These are phyloP conservation scores for Bifiguratus adelaidae DNA, from an alignment of 192 early-diverging fungal genomes.

Conservation along the genomic window DNA sequence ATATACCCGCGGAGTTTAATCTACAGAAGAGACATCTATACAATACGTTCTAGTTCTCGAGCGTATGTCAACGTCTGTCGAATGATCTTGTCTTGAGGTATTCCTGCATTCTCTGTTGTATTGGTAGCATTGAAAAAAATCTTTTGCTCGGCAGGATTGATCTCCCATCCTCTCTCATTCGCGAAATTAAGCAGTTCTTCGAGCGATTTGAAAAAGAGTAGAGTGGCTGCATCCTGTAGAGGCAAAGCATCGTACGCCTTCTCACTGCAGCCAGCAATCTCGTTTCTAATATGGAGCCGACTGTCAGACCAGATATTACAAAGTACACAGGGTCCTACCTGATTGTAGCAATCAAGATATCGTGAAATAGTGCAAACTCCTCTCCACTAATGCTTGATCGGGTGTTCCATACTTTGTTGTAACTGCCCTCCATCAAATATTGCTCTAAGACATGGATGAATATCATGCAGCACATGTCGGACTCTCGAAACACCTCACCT, in stretches of 20 bases:
- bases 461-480: not conserved
- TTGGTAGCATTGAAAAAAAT: conserved; percentile 70
- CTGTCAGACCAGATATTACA: conserved; percentile 9
- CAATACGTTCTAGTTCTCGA: conserved; percentile 92
- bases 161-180: conserved; percentile 75
- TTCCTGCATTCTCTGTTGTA: conserved; percentile 49
- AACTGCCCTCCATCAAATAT: conserved; percentile 95
- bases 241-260: conserved; percentile 85
- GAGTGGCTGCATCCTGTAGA: conserved; percentile 79
- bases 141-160: conserved; percentile 68
- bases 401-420: conserved; percentile 94
- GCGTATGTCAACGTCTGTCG: conserved; percentile 82
- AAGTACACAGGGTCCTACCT: conserved; percentile 38
- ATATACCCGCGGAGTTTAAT: too few species aligned
- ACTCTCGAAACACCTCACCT: conserved; percentile 3
- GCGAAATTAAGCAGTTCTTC: conserved; percentile 82
- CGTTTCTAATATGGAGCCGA: conserved; percentile 51
- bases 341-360: conserved; percentile 89
- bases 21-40: too few species aligned
- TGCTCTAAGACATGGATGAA: conserved; percentile 49
- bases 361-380: conserved; percentile 90
- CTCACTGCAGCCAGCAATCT: conserved; percentile 93
- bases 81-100: conserved; percentile 80
- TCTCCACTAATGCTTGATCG: conserved; percentile 79
- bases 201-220: conserved; percentile 69